Evolutionary conservation across 2,329 filamentous ascomycete species (phyloP).

Genomic region (Neopestalotiopsis sp.): DNA sequence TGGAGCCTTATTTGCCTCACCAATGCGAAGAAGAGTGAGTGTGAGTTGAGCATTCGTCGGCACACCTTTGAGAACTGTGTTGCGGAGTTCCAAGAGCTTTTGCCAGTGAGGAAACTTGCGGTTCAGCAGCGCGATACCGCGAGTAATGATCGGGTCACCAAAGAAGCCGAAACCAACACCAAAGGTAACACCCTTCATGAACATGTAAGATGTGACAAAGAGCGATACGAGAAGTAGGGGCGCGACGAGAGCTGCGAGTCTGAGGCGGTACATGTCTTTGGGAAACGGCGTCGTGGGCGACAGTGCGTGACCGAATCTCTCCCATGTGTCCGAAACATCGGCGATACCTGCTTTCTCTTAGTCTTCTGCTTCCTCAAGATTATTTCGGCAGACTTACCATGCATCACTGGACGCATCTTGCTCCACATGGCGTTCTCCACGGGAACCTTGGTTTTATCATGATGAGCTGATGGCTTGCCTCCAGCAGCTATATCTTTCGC

Average conservation of each 20-base stretch:
- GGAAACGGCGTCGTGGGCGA: constrained; percentile 70
- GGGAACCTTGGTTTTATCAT: constrained; percentile 81
- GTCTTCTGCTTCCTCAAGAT: neutral
- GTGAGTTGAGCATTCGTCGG: constrained; percentile 88
- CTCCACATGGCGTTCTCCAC: constrained; percentile 80
- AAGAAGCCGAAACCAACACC: constrained; percentile 79
- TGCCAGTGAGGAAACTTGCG: constrained; percentile 72
- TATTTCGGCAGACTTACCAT: constrained; percentile 29
- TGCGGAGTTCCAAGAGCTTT: constrained; percentile 74
- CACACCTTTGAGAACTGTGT: constrained; percentile 79
- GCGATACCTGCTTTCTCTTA: constrained; percentile 36
- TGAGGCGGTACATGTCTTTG: constrained; percentile 54
- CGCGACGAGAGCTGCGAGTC: constrained; percentile 57
- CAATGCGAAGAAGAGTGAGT: constrained; percentile 79
- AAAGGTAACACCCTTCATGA: constrained; percentile 71
- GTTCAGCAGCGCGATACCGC: constrained; percentile 65
- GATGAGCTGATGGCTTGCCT: constrained; percentile 50
- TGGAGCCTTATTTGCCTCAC: constrained; percentile 81
- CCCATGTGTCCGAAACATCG: constrained; percentile 56
- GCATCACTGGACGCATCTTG: constrained; percentile 77
- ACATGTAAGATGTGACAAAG: constrained; percentile 62
- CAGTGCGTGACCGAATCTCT: constrained; percentile 59
- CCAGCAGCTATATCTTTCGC: constrained; percentile 53
- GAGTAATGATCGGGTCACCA: constrained; percentile 74
- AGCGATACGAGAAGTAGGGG: constrained; percentile 59